Conservation (phyloP, 1,284 basidiomycete genomes). For the Trichosporon ovoides region DNA sequence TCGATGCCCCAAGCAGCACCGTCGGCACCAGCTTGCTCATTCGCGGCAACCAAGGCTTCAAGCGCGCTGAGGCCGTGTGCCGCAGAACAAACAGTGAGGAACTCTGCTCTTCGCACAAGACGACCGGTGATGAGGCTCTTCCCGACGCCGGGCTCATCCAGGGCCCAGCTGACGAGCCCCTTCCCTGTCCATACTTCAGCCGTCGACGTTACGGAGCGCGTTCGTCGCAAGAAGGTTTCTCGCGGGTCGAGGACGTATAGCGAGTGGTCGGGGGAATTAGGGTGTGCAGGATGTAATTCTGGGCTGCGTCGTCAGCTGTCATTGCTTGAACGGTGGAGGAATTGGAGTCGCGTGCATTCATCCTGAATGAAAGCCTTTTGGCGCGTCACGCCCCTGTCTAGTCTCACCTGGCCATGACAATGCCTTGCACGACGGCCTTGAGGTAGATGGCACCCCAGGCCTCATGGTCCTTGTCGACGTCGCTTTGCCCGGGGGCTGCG, state of each 20-base stretch:
- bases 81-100: background rate
- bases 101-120: slow-evolving; percentile 20
- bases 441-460: slow-evolving; percentile 45
- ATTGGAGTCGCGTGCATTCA: slow-evolving; percentile 2
- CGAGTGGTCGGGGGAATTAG: slow-evolving; percentile 35
- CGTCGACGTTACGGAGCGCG: slow-evolving; percentile 21
- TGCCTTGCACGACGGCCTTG: slow-evolving; percentile 43
- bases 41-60: slow-evolving; percentile 30
- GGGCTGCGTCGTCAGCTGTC: slow-evolving; percentile 27
- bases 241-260: slow-evolving; percentile 45
- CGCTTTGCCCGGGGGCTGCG: slow-evolving; percentile 18
- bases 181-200: slow-evolving; percentile 45
- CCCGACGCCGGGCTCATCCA: slow-evolving; percentile 37
- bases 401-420: slow-evolving; percentile 40
- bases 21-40: slow-evolving; percentile 6
- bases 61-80: slow-evolving; percentile 24
- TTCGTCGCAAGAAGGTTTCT: slow-evolving; percentile 38
- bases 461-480: slow-evolving; percentile 29
- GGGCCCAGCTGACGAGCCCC: slow-evolving; percentile 40
- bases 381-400: background rate
- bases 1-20: slow-evolving; percentile 41
- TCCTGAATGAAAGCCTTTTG: slow-evolving; percentile 2
- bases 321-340: background rate
- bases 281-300: slow-evolving; percentile 36
- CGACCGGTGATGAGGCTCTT: slow-evolving; percentile 45